These are phyloP conservation scores for Xylaria sp. DNA, from an alignment of 2,329 filamentous ascomycete species.

Conservation along the genomic window DNA sequence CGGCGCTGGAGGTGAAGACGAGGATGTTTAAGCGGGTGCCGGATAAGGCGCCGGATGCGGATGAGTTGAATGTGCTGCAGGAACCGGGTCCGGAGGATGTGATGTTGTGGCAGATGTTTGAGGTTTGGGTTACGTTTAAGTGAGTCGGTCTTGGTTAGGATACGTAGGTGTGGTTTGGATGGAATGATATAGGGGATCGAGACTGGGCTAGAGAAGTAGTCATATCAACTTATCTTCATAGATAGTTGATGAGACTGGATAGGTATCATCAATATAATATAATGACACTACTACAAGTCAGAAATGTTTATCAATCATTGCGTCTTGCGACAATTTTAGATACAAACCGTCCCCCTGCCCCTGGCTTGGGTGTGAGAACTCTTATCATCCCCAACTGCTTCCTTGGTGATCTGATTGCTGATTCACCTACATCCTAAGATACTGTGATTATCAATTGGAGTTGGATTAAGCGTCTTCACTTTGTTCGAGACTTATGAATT, in stretches of 20 bases:
- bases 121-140: conserved; percentile 27
- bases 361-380: no score
- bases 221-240: conserved; percentile 29
- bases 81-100: conserved; percentile 6
- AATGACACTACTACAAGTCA: background rate
- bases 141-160: background rate
- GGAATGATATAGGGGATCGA: background rate
- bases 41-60: conserved; percentile 8
- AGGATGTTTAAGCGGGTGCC: conserved; percentile 18
- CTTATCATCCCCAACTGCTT: no score
- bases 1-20: conserved; percentile 22
- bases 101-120: conserved; percentile 24
- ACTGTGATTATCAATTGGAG: no score
- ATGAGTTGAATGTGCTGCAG: conserved; percentile 8
- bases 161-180: background rate
- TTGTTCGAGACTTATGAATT: no score
- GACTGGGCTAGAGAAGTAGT: conserved; percentile 32
- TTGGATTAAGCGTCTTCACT: no score
- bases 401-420: no score
- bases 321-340: no score
- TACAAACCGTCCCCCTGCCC: no score
- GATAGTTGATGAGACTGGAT: background rate
- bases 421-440: no score
- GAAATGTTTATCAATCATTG: no score
- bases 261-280: background rate